Evolutionary conservation across 805 yeast genomes (phyloP), one percentile per base, ranked within the genome.

Genomic region (Lipomyces starkeyi): DNA sequence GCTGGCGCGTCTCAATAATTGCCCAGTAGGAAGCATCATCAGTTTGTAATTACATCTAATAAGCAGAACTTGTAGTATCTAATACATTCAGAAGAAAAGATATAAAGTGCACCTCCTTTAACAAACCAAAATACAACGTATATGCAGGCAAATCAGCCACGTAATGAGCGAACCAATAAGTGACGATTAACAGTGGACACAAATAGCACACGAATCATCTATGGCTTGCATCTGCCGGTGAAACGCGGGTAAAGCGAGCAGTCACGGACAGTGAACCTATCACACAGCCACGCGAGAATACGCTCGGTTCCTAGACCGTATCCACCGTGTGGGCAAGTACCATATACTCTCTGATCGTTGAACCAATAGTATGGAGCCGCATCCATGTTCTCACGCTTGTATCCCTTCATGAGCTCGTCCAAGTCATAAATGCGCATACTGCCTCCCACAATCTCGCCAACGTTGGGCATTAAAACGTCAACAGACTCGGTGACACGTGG

Each of bases 231-330:
- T 85, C 99, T 89, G 71, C 98, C 99, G 65, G 97, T 85, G 85
- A 91, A 95, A 82, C 99, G 91, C 74, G 99, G 99, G 81, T 94
- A 95, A 81, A 96, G 84, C 37, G 97, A 90, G 81, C 99, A 95
- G 80, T 95, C 99, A 83, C 99, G 91, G 71, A 95, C 99, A 43
- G 99, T 96, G 84, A 87, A 95, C 81, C 99, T 86, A 86, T 93
- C 89, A 83, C 97, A 93, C 78, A 95, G 85, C 99, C 99, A 95
- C 53, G 99, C 99, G 74, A 95, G 85, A 77, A 95, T 91, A 83
- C 99, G 90, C 83, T 95, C 99, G 47, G 97, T 92, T 74, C 99
- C 99, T 73, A 95, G 82, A 77, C 99, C 99, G 83, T 95, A 95
- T 74, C 99, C 99, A 80, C 99, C 99, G 78, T 95, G 99, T 54